These are phyloP conservation scores for Thalassiosira livingstoniorum DNA, from an alignment of 352 stramenopile species.

Conservation along the genomic window DNA sequence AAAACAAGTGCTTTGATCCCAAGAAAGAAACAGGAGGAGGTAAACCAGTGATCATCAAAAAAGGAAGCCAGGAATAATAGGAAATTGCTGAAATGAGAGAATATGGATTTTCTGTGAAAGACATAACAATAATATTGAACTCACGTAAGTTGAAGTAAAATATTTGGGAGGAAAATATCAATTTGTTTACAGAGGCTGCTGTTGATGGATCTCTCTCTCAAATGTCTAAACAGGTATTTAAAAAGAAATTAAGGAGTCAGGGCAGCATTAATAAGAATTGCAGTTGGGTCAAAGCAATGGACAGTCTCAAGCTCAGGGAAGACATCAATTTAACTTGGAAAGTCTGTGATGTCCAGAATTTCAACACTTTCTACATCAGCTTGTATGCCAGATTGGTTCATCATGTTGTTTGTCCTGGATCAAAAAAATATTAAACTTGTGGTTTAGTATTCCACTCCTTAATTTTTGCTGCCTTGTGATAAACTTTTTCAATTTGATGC, in stretches of 20 bases:
- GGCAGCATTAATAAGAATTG: background rate
- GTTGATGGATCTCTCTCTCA: background rate
- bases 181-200: background rate
- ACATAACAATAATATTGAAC: background rate
- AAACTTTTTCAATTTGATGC: too few species aligned
- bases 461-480: too few species aligned
- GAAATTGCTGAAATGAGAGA: background rate
- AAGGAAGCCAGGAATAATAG: background rate
- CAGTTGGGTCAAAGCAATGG: background rate
- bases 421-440: too few species aligned
- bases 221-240: background rate
- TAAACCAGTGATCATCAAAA: background rate
- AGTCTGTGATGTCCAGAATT: too few species aligned
- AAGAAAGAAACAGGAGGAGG: background rate
- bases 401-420: too few species aligned
- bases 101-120: background rate
- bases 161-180: background rate
- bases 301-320: too few species aligned
- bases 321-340: background rate
- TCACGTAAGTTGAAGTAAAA: background rate
- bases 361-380: too few species aligned
- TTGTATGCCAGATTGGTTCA: too few species aligned
- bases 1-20: too few species aligned
- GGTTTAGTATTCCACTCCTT: too few species aligned
- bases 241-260: background rate